Evolutionary conservation across 1,284 basidiomycete species (phyloP).

Genomic region (Chondrostereum purpureum): DNA sequence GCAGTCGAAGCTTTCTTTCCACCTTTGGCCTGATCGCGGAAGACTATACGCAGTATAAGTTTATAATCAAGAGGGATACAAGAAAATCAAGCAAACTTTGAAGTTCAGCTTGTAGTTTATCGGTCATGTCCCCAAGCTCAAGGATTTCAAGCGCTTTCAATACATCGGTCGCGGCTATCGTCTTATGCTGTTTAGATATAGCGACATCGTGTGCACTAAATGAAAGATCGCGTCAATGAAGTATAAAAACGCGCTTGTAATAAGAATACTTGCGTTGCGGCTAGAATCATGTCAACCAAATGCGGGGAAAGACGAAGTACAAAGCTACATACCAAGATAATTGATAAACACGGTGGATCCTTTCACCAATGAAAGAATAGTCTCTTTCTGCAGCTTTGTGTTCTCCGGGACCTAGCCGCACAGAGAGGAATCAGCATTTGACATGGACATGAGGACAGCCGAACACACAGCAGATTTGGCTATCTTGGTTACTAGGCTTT

Average conservation of each 20-base stretch:
- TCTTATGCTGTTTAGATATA: slow-evolving; percentile 76
- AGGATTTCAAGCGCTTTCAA: slow-evolving; percentile 78
- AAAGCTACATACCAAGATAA: slow-evolving; percentile 64
- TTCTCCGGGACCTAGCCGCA: slow-evolving; percentile 68
- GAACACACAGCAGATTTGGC: slow-evolving; percentile 66
- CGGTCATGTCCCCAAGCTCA: slow-evolving; percentile 73
- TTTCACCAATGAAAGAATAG: slow-evolving; percentile 74
- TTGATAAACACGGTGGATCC: slow-evolving; percentile 89
- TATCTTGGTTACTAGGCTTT: slow-evolving; percentile 73
- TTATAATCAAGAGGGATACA: neutral
- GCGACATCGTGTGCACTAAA: slow-evolving; percentile 84
- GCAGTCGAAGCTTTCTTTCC: slow-evolving; percentile 25
- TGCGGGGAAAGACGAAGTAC: slow-evolving; percentile 5
- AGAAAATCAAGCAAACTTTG: slow-evolving; percentile 38
- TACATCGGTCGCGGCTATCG: slow-evolving; percentile 83
- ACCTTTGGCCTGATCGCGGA: slow-evolving; percentile 51
- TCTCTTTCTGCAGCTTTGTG: slow-evolving; percentile 83
- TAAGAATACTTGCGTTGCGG: slow-evolving; percentile 53
- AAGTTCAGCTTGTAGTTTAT: slow-evolving; percentile 66
- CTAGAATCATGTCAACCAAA: slow-evolving; percentile 24
- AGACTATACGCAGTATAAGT: slow-evolving; percentile 32
- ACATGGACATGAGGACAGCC: slow-evolving; percentile 1
- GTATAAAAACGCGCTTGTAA: neutral
- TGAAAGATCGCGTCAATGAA: slow-evolving; percentile 15
- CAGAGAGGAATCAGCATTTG: neutral